Conservation (phyloP, 2,329 filamentous ascomycete species). For the Plenodomus lindquistii region DNA sequence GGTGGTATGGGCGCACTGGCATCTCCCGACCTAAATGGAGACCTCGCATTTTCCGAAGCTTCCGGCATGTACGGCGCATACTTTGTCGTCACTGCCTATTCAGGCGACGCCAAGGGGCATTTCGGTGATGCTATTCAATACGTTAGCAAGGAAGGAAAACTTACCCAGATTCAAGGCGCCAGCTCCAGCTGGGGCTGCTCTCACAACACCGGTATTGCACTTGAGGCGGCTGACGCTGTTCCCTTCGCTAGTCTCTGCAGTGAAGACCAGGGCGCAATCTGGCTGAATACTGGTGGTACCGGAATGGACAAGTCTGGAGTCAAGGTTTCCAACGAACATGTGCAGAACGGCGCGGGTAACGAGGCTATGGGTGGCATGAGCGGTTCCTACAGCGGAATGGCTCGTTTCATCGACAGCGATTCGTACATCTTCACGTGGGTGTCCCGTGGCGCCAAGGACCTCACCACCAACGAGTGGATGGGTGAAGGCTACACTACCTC, state of each 20-base stretch:
- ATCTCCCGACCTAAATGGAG: conserved; percentile 64
- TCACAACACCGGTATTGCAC: conserved; percentile 67
- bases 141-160: conserved; percentile 52
- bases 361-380: conserved; percentile 66
- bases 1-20: conserved; percentile 52
- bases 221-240: conserved; percentile 61
- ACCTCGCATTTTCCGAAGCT: conserved; percentile 62
- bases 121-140: conserved; percentile 63
- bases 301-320: conserved; percentile 63
- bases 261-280: conserved; percentile 66
- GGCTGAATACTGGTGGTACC: conserved; percentile 64
- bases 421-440: conserved; percentile 67
- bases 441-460: conserved; percentile 61
- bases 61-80: conserved; percentile 64
- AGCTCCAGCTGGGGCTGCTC: conserved; percentile 64
- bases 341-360: conserved; percentile 61
- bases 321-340: conserved; percentile 66
- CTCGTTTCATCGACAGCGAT: conserved; percentile 56
- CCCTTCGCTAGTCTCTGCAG: conserved; percentile 64
- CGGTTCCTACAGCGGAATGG: conserved; percentile 64
- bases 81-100: conserved; percentile 64
- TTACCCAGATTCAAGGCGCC: conserved; percentile 57
- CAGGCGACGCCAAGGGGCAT: conserved; percentile 58
- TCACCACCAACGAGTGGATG: conserved; percentile 62
- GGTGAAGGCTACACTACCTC: conserved; percentile 59